A percentile compares a stretch with the other conserved stretches of the same genome.
phyloP scores from a whole-genome alignment of 495 filamentous ascomycete species.

The Penicillium crystallinum region DNA sequence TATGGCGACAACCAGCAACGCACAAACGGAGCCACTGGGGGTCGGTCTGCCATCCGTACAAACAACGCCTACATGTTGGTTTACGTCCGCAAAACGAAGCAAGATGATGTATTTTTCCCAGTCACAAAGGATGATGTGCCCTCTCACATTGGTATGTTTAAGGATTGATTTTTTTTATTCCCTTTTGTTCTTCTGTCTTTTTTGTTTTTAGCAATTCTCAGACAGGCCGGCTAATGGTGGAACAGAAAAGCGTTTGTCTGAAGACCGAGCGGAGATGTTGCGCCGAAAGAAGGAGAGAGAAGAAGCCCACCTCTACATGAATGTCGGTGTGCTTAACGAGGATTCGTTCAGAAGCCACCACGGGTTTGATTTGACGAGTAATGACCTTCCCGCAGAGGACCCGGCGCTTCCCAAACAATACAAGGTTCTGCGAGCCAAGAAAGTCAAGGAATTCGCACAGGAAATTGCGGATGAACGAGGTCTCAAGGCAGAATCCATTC shows the following conservation, averaged over 20 bases:
- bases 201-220: too few species aligned
- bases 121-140: conserved; percentile 74
- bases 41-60: conserved; percentile 63
- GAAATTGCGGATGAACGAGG: conserved; percentile 64
- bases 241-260: conserved; percentile 62
- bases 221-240: conserved; percentile 1
- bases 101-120: conserved; percentile 73
- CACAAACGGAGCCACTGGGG: conserved; percentile 51
- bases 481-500: conserved; percentile 53
- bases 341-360: conserved; percentile 72
- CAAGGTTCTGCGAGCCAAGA: conserved; percentile 64
- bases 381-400: conserved; percentile 64
- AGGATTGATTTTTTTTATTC: too few species aligned
- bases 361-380: conserved; percentile 77
- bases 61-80: conserved; percentile 95
- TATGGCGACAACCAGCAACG: conserved; percentile 83
- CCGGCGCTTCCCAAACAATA: conserved; percentile 53
- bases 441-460: conserved; percentile 66
- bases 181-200: too few species aligned
- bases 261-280: conserved; percentile 72
- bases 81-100: conserved; percentile 80
- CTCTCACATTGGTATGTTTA: conserved; percentile 65
- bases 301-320: conserved; percentile 88
- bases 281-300: conserved; percentile 78
- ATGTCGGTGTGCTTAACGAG: conserved; percentile 72